Evolutionary conservation across 1,139 yeast genomes (phyloP), one percentile per base, ranked within the genome.

Genomic region (Hansenula anomala): DNA sequence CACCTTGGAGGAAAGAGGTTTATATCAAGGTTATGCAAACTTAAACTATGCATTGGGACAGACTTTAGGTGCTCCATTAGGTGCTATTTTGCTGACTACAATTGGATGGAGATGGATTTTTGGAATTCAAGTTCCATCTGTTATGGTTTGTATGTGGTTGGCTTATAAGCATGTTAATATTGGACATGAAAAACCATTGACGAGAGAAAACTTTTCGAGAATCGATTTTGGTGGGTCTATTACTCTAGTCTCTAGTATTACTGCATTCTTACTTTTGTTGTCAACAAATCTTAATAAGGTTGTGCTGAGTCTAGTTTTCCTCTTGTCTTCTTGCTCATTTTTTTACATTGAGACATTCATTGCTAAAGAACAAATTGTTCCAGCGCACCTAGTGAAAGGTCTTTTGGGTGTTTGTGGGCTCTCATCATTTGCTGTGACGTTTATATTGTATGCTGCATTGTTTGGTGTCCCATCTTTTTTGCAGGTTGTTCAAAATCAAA

Each of bases 51-150:
- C 85, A 3, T 48, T 73, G 30, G 89, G 89, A 5, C 78, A 84
- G 23, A 76, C 82, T 13, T 60, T 77, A 8, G 88, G 89, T 26
- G 89, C 87, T 9, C 71, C 79, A 0, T 52, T 76, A 28, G 85
- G 96, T 34, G 96, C 96, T 15, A 49, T 80, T 27, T 61, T 86
- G 20, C 73, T 89, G 15, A 84, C 80, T 44, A 52, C 57, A n/a
- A 68, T 77, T 45, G 95, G 95, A 16, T 88, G 96, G 96, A 74
- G 85, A 52, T 70, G 68, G 48, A 75, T 77, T 10, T 78, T 78
- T 53, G 67, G 67, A 38, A 51, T 67, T 23, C 85, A 78, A 55
- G 75, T 75, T 1, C 96, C 96, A 0, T 58, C 83, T 32, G 75
- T 85, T 3, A 35, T 73, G 11, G 16, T 60, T 6, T 46, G 68